phyloP scores from a whole-genome alignment of 805 yeast genomes.

The Spathaspora boniae region DNA sequence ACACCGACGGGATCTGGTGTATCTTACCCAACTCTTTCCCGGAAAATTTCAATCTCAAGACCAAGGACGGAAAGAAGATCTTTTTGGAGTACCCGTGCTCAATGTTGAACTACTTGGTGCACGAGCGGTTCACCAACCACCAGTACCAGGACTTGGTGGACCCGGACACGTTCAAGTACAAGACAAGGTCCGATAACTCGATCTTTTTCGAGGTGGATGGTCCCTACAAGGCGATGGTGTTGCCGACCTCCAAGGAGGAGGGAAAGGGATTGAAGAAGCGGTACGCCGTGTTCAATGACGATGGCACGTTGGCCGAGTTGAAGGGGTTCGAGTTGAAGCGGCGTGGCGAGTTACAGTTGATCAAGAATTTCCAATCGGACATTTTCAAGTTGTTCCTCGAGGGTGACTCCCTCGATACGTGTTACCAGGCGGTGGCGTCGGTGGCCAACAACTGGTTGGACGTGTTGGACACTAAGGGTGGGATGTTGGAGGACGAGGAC shows the following conservation, averaged over 20 bases:
- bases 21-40: conserved; percentile 92
- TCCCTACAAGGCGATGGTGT: conserved; percentile 94
- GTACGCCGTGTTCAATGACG: conserved; percentile 94
- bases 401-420: conserved; percentile 71
- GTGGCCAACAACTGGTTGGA: conserved; percentile 97
- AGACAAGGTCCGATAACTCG: conserved; percentile 82
- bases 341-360: conserved; percentile 91
- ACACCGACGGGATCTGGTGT: conserved; percentile 99
- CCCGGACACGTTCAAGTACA: conserved; percentile 62
- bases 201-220: conserved; percentile 99
- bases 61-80: conserved; percentile 74
- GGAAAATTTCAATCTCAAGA: conserved; percentile 69
- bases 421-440: conserved; percentile 85
- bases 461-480: conserved; percentile 83
- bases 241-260: conserved; percentile 96
- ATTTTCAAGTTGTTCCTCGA: conserved; percentile 87
- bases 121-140: conserved; percentile 84
- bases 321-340: conserved; percentile 96
- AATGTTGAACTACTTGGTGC: conserved; percentile 92
- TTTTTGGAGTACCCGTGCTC: conserved; percentile 90
- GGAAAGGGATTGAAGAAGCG: conserved; percentile 95
- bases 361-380: conserved; percentile 93
- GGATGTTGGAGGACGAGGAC: conserved; percentile 88
- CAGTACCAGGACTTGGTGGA: conserved; percentile 89
- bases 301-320: conserved; percentile 90